These are phyloP conservation scores for Aspergillus funiculosus DNA, from an alignment of 495 filamentous ascomycete species.

Conservation along the genomic window DNA sequence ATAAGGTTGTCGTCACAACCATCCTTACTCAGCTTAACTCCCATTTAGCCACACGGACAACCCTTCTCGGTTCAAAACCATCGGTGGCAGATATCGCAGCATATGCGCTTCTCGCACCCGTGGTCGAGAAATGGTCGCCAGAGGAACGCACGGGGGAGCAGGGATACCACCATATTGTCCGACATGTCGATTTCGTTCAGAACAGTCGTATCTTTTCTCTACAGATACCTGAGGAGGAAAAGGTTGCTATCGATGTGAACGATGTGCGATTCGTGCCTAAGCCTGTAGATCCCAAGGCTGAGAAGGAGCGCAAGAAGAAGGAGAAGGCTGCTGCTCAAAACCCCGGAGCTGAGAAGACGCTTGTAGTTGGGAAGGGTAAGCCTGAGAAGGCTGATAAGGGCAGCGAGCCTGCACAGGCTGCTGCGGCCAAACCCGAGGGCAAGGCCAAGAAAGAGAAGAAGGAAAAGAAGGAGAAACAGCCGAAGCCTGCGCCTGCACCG, in stretches of 20 bases:
- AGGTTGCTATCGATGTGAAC: conserved; percentile 70
- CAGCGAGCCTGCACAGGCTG: conserved; percentile 25
- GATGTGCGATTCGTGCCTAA: conserved; percentile 79
- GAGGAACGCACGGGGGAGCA: conserved; percentile 89
- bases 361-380: conserved; percentile 42
- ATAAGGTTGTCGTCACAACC: conserved; percentile 43
- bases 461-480: conserved; percentile 66
- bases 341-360: conserved; percentile 34
- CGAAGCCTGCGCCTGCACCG: conserved; percentile 57
- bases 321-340: conserved; percentile 62
- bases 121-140: conserved; percentile 72
- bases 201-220: conserved; percentile 75
- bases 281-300: conserved; percentile 74
- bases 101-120: conserved; percentile 72
- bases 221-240: conserved; percentile 64
- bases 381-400: conserved; percentile 38
- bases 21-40: conserved; percentile 72
- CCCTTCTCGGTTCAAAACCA: conserved; percentile 82
- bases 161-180: conserved; percentile 86
- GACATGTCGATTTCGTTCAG: conserved; percentile 90
- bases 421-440: conserved; percentile 38
- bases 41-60: conserved; percentile 83
- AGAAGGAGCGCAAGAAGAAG: conserved; percentile 85
- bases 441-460: conserved; percentile 57
- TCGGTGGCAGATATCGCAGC: conserved; percentile 83